Base-by-base conservation (phyloP, 352 stramenopile species). In the Pythium aristosporum region DNA sequence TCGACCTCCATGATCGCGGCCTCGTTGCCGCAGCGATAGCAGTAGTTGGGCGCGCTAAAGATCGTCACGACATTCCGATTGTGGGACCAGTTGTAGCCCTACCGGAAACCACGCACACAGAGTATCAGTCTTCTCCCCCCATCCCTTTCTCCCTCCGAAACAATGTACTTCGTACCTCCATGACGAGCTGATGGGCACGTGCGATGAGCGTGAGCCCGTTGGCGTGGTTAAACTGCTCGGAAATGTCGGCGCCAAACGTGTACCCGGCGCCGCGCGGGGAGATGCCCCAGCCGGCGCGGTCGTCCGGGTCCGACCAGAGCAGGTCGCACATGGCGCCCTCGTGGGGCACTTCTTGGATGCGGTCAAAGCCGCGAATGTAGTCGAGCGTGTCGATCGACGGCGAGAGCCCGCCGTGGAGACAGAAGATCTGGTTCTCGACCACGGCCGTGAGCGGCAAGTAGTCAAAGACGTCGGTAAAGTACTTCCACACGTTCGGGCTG, bases 1-100 rank as follows among this genome's bases (percentile, higher is more conserved):
- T 98, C 92, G 57, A 98, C 90, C 66, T 98, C 94, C 89, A 98
- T 97, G 75, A 99, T 99, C 12, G 97, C 97, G 5, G 96, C 97
- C 54, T 99, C 88, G 75, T 99, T 99, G 25, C 97, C 97, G 72
- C 96, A 99, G 50, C 97, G 88, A 79, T 99, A 99, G 79, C 97
- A 99, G 77, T 99, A 99, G 79, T 99, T 99, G 16, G 97, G 97
- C 43, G 97, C 97, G 37, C 89, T 98, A 77, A 99, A 99, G 61
- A 99, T 97, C 28, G 97, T 99, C 20, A 99, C 96, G 39, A 99
- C 96, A 60, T 97, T 98, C 77, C 88, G 92, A 57, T 98, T 96
- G 72, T 99, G 96, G 21, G 88, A 94, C 91, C 91, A 98, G 63
- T 99, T 97, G 74, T 98, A 98, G 36, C 87, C 86, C 70, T 86